Percentiles rank a stretch among this genome's conserved stretches.
Evolutionary conservation across 1,139 yeast genomes (phyloP).

Genomic region (Zhuliangozyma parablackwelliae): DNA sequence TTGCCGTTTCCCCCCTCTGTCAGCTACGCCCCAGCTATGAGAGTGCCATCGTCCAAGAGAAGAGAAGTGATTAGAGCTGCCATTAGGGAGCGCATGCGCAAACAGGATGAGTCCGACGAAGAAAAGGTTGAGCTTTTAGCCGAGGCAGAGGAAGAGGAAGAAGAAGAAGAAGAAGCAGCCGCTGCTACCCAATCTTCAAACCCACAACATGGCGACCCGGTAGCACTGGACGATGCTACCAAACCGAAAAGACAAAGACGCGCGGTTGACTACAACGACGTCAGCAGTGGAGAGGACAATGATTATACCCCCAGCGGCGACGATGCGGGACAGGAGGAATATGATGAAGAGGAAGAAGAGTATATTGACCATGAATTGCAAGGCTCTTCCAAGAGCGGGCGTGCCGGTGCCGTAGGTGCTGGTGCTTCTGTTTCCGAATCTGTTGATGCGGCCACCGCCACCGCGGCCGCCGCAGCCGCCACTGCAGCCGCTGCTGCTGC

Average conservation of each 20-base stretch:
- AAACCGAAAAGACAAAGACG: conserved; percentile 2
- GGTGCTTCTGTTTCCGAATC: no score
- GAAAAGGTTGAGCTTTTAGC: conserved; percentile 2
- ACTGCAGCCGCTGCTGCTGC: no score
- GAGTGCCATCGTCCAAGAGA: conserved; percentile 11
- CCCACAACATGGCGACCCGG: no score
- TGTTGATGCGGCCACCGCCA: no score
- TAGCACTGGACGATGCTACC: conserved; percentile 6
- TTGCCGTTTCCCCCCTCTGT: no score
- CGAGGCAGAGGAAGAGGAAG: conserved; percentile 2
- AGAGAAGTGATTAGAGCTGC: conserved; percentile 12
- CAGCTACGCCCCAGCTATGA: conserved; percentile 1
- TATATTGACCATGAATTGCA: no score
- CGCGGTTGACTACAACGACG: conserved; percentile 3
- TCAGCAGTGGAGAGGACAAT: conserved; percentile 5
- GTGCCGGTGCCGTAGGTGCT: no score
- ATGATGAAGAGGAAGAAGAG: conserved; percentile 2
- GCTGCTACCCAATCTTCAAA: no score
- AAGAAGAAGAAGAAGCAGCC: neutral
- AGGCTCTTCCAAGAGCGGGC: no score
- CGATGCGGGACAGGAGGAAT: conserved; percentile 3
- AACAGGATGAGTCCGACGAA: conserved; percentile 3
- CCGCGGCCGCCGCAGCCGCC: no score
- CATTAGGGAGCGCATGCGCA: conserved; percentile 6
- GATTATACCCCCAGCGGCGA: conserved; percentile 3